Evolutionary conservation across 2,329 filamentous ascomycete genomes (phyloP).

Genomic region (Sclerotinia glacialis): DNA sequence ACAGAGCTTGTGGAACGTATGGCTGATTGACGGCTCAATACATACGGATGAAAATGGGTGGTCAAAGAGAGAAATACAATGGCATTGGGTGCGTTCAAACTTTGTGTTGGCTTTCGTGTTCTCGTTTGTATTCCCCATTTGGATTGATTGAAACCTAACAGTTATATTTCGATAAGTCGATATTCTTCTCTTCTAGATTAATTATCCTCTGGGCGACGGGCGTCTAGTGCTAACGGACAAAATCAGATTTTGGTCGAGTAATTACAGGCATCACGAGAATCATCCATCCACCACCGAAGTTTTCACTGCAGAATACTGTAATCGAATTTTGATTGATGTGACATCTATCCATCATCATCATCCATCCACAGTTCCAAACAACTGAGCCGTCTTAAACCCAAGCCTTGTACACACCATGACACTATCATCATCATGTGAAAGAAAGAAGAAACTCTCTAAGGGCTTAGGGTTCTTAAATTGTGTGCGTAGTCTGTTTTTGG

Average conservation of each 20-base stretch:
- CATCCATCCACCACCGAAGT: neutral
- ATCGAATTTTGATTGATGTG: neutral
- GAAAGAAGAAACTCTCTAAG: neutral
- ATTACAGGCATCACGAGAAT: slow-evolving; percentile 5
- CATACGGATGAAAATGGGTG: slow-evolving; percentile 6
- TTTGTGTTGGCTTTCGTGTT: neutral
- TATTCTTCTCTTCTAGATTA: neutral
- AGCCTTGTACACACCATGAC: neutral
- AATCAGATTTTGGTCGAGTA: neutral
- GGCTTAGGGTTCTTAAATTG: neutral
- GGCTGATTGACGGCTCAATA: slow-evolving; percentile 20
- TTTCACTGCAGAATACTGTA: neutral
- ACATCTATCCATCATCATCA: neutral
- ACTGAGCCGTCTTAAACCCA: neutral
- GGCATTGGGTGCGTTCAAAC: neutral
- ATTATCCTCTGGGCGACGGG: neutral
- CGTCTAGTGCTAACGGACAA: neutral
- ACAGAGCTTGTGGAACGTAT: slow-evolving; percentile 19
- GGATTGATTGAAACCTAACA: slow-evolving; percentile 18
- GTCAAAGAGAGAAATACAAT: slow-evolving; percentile 13
- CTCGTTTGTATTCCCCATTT: slow-evolving; percentile 9
- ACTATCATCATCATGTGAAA: neutral
- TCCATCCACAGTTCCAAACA: slow-evolving; percentile 11
- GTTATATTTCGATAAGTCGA: slow-evolving; percentile 8
- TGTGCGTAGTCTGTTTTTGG: slow-evolving; percentile 2